These are phyloP conservation scores for Fagopyrum esculentum DNA, from an alignment of 148 eudicot genomes.

Conservation along the genomic window DNA sequence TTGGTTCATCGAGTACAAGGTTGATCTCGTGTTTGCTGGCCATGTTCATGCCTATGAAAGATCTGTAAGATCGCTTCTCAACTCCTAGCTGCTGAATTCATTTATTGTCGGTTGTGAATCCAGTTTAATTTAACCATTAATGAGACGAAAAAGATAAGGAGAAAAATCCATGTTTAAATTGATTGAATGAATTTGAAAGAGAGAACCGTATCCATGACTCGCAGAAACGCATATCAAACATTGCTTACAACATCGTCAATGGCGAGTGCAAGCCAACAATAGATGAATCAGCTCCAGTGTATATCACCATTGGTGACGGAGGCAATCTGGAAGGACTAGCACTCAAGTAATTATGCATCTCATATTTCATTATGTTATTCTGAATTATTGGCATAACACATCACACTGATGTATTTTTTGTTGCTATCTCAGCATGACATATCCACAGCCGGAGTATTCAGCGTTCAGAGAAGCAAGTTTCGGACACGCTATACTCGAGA, in stretches of 20 bases:
- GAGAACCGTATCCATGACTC: background rate
- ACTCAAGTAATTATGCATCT: conserved; percentile 8
- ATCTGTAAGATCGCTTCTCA: conserved; percentile 14
- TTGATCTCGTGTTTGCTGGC: conserved; percentile 16
- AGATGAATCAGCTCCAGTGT: conserved; percentile 10
- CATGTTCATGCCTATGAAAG: conserved; percentile 18
- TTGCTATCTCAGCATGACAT: conserved; percentile 3
- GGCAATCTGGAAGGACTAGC: conserved; percentile 18
- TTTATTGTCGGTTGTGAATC: background rate
- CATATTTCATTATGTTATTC: background rate
- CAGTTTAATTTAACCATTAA: background rate
- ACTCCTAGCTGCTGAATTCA: conserved; percentile 5
- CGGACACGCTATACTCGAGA: conserved; percentile 14
- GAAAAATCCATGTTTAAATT: background rate
- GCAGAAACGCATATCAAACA: conserved; percentile 17
- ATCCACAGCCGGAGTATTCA: conserved; percentile 16
- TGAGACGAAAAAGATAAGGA: background rate
- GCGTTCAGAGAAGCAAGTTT: conserved; percentile 16
- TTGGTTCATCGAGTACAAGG: conserved; percentile 13
- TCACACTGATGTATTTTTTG: background rate
- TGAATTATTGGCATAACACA: background rate
- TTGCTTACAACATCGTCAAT: conserved; percentile 12
- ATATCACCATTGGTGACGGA: conserved; percentile 19
- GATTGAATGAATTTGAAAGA: background rate
- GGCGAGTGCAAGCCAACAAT: conserved; percentile 6